These are phyloP conservation scores for Helminthosporium solani DNA, from an alignment of 2,329 filamentous ascomycete species.

Conservation along the genomic window DNA sequence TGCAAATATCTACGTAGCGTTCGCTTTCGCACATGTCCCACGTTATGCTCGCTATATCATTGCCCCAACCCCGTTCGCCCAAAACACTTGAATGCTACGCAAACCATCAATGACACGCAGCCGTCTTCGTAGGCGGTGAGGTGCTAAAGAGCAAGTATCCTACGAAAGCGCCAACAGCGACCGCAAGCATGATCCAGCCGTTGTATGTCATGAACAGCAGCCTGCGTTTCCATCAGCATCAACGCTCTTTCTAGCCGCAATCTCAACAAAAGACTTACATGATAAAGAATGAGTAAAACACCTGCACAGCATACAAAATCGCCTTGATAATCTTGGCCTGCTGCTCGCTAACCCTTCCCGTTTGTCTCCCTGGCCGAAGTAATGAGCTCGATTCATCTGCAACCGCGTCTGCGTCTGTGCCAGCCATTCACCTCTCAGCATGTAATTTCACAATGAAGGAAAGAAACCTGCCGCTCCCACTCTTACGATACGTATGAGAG, in stretches of 20 bases:
- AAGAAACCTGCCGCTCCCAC: not conserved
- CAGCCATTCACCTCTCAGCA: constrained; percentile 24
- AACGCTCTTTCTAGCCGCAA: not conserved
- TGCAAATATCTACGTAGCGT: no score
- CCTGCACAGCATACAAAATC: constrained; percentile 83
- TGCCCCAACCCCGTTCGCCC: not conserved
- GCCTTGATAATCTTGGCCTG: constrained; percentile 78
- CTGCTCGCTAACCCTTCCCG: constrained; percentile 60
- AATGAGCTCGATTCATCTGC: constrained; percentile 64
- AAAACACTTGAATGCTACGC: not conserved
- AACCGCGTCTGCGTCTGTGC: not conserved
- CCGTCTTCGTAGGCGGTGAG: constrained; percentile 74
- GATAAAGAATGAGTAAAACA: constrained; percentile 99
- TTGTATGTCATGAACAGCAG: constrained; percentile 99
- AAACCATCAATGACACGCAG: constrained; percentile 74
- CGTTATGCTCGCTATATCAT: no score
- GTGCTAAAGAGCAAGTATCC: constrained; percentile 80
- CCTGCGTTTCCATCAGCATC: constrained; percentile 56
- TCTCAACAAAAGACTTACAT: constrained; percentile 68
- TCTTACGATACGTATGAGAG: no score
- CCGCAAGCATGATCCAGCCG: constrained; percentile 92
- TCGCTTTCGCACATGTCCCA: no score
- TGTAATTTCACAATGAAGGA: constrained; percentile 13
- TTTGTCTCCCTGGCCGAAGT: constrained; percentile 68
- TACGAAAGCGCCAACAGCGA: constrained; percentile 82